Evolutionary conservation across 2,329 filamentous ascomycete genomes (phyloP), one percentile per base, ranked within the genome.

Genomic region (Penicillium corylophilum): DNA sequence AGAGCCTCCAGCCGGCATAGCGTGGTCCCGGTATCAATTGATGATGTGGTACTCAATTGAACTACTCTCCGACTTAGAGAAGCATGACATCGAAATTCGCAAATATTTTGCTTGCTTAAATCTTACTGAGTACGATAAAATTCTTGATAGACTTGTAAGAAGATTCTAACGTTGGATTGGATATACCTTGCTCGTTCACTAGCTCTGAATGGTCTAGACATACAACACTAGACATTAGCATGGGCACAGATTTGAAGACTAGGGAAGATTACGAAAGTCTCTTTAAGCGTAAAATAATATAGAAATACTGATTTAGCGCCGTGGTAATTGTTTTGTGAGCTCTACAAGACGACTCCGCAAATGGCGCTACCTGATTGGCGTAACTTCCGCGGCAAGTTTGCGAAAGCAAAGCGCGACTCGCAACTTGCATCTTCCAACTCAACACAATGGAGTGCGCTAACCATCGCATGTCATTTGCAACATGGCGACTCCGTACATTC

Each of bases 401-500:
- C 39, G 5, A 16, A 24, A 38, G 33, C 16, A 36, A 38, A 38
- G 35, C 35, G 39, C 39, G 6, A 23, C 22, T 23, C 36, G 9
- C 50, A 46, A 41, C 47, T 45, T 35, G 36, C 33, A 38, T 45
- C 16, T 36, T 44, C 36, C 40, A 36, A 46, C 26, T 16, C n/a
- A 15, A 24, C 15, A 51, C 13, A 46, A 71, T 71, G 69, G 58
- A 65, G 46, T 65, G 62, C 40, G 44, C 61, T 10, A 57, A 55
- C 44, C 42, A 52, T 15, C 63, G 59, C 15, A 16, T 65, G 2
- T 64, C 69, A 4, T 69, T 68, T 51, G 58, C 65, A 16, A 64
- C 63, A 59, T 72, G 67, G 66, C 69, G 69, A 24, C 48, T 71
- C 2, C 53, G 31, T 24, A 44, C 63, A 5, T 68, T 69, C 18